A percentile compares a stretch with the other conserved stretches of the same genome.
phyloP scores from a whole-genome alignment of 805 yeast genomes.

The Kodamaea restingae region DNA sequence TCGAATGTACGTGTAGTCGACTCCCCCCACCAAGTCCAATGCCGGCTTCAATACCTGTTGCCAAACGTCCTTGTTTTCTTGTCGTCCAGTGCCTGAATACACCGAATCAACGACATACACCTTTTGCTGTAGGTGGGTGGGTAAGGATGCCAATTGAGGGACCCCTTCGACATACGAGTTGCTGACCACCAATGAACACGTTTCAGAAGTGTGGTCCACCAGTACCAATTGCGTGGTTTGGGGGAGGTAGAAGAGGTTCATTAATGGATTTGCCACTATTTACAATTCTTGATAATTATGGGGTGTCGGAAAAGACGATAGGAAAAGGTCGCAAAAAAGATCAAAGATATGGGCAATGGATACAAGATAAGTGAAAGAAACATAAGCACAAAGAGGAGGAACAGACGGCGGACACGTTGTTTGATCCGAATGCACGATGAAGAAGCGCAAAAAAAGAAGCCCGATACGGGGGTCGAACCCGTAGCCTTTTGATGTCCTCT shows the following conservation, averaged over 20 bases:
- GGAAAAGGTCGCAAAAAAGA: too few relatives aligned
- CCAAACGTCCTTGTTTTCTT: conserved; percentile 34
- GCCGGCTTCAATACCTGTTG: conserved; percentile 44
- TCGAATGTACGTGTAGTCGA: conserved; percentile 38
- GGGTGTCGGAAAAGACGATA: too few relatives aligned
- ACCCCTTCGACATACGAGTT: neutral
- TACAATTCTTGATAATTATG: too few relatives aligned
- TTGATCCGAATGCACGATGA: too few relatives aligned
- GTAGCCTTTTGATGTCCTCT: conserved; percentile 8
- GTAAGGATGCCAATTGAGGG: conserved; percentile 1
- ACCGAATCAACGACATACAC: conserved; percentile 45
- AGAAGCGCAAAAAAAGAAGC: conserved; percentile 7
- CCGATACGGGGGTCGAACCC: conserved; percentile 11
- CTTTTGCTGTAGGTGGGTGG: conserved; percentile 10
- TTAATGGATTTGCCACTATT: neutral
- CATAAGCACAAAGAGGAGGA: too few relatives aligned
- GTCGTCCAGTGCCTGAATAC: conserved; percentile 45
- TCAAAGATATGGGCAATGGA: too few relatives aligned
- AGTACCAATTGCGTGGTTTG: conserved; percentile 6
- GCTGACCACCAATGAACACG: conserved; percentile 1
- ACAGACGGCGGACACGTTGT: too few relatives aligned
- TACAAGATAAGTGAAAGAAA: too few relatives aligned
- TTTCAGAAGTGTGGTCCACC: conserved; percentile 5
- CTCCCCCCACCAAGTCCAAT: conserved; percentile 28
- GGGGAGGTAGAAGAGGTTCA: conserved; percentile 4